Evolutionary conservation across 1,139 yeast species (phyloP).

Genomic region (Yamadazyma sp.): DNA sequence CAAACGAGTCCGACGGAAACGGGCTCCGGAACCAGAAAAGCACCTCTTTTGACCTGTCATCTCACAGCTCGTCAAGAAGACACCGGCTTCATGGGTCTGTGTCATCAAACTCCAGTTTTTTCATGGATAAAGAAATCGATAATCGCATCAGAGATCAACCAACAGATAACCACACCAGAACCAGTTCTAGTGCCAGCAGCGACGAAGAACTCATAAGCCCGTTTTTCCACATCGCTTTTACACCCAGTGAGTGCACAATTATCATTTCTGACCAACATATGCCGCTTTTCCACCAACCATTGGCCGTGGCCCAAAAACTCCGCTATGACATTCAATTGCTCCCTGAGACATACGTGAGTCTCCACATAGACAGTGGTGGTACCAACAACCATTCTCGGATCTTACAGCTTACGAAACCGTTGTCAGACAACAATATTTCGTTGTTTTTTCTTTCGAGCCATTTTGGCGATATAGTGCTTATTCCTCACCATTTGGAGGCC

Average conservation of each 20-base stretch:
- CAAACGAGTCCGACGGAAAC: not conserved
- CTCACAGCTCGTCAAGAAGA: not conserved
- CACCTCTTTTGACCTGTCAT: not conserved
- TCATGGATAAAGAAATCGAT: slow-evolving; percentile 22
- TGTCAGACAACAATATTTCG: slow-evolving; percentile 57
- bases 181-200: not conserved
- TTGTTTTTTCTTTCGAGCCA: slow-evolving; percentile 65
- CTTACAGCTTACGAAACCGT: slow-evolving; percentile 58
- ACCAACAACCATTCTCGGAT: slow-evolving; percentile 51
- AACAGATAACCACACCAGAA: no score
- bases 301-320: slow-evolving; percentile 27
- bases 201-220: not conserved
- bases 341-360: slow-evolving; percentile 47
- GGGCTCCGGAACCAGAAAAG: not conserved
- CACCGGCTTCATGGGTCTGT: slow-evolving; percentile 14
- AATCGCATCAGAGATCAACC: not conserved
- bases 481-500: slow-evolving; percentile 47
- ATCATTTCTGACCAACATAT: slow-evolving; percentile 45
- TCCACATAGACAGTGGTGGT: slow-evolving; percentile 66
- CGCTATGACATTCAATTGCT: slow-evolving; percentile 43
- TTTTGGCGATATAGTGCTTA: slow-evolving; percentile 64
- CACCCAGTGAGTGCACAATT: slow-evolving; percentile 57
- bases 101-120: slow-evolving; percentile 15
- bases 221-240: slow-evolving; percentile 56
- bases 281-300: slow-evolving; percentile 36